Conservation (phyloP, 2,329 filamentous ascomycete genomes). For the Exophiala bonariae region DNA sequence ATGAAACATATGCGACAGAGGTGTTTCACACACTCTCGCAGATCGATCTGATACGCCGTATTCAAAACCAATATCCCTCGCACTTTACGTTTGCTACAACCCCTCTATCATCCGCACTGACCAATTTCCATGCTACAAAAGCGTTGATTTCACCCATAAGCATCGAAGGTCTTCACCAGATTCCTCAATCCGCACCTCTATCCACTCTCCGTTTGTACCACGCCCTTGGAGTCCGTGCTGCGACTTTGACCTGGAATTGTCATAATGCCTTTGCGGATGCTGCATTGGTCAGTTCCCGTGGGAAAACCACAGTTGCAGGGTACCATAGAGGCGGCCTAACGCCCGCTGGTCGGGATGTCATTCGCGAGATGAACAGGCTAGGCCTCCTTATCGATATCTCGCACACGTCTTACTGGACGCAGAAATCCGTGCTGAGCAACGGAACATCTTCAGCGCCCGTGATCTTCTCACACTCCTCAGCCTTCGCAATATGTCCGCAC, state of each 20-base stretch:
- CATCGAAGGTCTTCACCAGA: slow-evolving; percentile 88
- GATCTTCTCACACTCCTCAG: slow-evolving; percentile 87
- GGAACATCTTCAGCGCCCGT: slow-evolving; percentile 62
- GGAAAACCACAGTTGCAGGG: slow-evolving; percentile 38
- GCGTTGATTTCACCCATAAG: slow-evolving; percentile 76
- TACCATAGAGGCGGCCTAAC: slow-evolving; percentile 65
- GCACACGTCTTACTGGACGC: slow-evolving; percentile 77
- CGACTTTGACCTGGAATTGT: slow-evolving; percentile 89
- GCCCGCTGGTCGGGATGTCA: slow-evolving; percentile 63
- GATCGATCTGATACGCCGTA: slow-evolving; percentile 69
- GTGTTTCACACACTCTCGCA: slow-evolving; percentile 71
- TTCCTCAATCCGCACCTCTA: slow-evolving; percentile 71
- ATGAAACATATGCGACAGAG: slow-evolving; percentile 40
- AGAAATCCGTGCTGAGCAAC: slow-evolving; percentile 72
- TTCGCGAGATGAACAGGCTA: slow-evolving; percentile 89
- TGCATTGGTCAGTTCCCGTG: slow-evolving; percentile 56
- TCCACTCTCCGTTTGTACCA: slow-evolving; percentile 75
- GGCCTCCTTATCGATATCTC: slow-evolving; percentile 92
- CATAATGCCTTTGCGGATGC: slow-evolving; percentile 88
- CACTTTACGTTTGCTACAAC: slow-evolving; percentile 62
- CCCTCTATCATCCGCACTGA: slow-evolving; percentile 56
- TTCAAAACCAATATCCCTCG: slow-evolving; percentile 63
- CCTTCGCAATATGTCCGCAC: slow-evolving; percentile 77
- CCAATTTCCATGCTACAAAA: slow-evolving; percentile 57
- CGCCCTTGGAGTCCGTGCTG: slow-evolving; percentile 78